Conservation (phyloP, 1,139 yeast genomes). For the Martiniozyma asiatica region DNA sequence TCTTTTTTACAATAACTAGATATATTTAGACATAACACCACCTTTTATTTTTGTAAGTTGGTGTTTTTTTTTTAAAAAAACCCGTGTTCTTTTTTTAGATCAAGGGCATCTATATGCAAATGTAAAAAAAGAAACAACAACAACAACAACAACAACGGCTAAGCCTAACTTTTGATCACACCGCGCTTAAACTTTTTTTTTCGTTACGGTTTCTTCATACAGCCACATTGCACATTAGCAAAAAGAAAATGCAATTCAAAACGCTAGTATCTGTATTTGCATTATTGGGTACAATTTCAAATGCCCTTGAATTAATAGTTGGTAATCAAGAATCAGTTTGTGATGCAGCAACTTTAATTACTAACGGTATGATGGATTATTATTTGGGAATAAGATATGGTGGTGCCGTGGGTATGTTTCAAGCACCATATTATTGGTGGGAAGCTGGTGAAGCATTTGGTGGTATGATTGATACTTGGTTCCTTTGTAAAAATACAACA, state of each 20-base stretch:
- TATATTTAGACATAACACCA: too few relatives aligned
- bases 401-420: slow-evolving; percentile 66
- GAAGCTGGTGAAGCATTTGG: slow-evolving; percentile 88
- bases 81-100: too few relatives aligned
- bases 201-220: too few relatives aligned
- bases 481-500: slow-evolving; percentile 50
- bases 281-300: not conserved
- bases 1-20: too few relatives aligned
- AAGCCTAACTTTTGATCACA: not conserved
- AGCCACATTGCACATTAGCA: not conserved
- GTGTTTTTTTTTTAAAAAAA: too few relatives aligned
- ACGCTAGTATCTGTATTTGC: not conserved
- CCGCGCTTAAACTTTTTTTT: too few relatives aligned
- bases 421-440: slow-evolving; percentile 85
- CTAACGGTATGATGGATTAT: slow-evolving; percentile 59
- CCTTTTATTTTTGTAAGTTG: too few relatives aligned
- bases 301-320: slow-evolving; percentile 13
- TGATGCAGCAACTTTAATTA: slow-evolving; percentile 43
- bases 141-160: too few relatives aligned
- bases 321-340: slow-evolving; percentile 25
- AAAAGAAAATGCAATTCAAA: not conserved
- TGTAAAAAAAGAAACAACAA: too few relatives aligned
- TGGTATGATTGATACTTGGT: slow-evolving; percentile 56
- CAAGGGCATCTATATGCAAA: too few relatives aligned
- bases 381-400: slow-evolving; percentile 50